Percentiles rank a stretch among this genome's conserved stretches.
These are phyloP conservation scores for Lactarius tabidus DNA, from an alignment of 768 basidiomycete genomes.

Conservation along the genomic window DNA sequence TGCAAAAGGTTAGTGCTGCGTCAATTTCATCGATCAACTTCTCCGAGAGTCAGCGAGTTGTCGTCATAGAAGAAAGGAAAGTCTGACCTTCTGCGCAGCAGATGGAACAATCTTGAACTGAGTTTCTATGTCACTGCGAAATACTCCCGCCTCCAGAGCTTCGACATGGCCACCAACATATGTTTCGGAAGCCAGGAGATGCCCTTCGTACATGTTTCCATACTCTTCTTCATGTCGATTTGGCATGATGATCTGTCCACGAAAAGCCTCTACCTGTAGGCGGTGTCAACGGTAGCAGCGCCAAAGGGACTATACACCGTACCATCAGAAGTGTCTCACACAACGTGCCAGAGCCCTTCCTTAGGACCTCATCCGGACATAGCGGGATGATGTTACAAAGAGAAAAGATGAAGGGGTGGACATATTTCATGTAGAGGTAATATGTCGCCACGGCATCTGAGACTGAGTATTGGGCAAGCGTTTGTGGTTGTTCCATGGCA, in stretches of 20 bases:
- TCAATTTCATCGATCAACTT: conserved; percentile 95
- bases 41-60: conserved; percentile 11
- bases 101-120: conserved; percentile 92
- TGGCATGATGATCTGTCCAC: conserved; percentile 92
- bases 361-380: conserved; percentile 90
- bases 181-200: conserved; percentile 94
- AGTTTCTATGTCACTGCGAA: conserved; percentile 90
- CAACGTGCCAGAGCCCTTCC: conserved; percentile 94
- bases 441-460: conserved; percentile 99
- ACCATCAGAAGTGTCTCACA: conserved; percentile 99
- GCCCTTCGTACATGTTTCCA: conserved; percentile 91
- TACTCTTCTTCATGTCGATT: conserved; percentile 93
- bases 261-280: conserved; percentile 88
- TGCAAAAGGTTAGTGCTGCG: conserved; percentile 83
- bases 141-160: conserved; percentile 96
- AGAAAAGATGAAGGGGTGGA: conserved; percentile 99
- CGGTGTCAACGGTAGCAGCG: conserved; percentile 2
- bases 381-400: conserved; percentile 98
- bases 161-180: conserved; percentile 99
- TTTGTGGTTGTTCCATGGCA: conserved; percentile 92
- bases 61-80: background rate
- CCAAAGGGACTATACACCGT: conserved; percentile 26
- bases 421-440: conserved; percentile 99
- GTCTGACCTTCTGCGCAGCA: conserved; percentile 73
- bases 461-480: conserved; percentile 95